Percentiles rank a stretch among this genome's conserved stretches.
These are phyloP conservation scores for Mucor racemosus DNA, from an alignment of 371 early-diverging fungal genomes.

Conservation along the genomic window DNA sequence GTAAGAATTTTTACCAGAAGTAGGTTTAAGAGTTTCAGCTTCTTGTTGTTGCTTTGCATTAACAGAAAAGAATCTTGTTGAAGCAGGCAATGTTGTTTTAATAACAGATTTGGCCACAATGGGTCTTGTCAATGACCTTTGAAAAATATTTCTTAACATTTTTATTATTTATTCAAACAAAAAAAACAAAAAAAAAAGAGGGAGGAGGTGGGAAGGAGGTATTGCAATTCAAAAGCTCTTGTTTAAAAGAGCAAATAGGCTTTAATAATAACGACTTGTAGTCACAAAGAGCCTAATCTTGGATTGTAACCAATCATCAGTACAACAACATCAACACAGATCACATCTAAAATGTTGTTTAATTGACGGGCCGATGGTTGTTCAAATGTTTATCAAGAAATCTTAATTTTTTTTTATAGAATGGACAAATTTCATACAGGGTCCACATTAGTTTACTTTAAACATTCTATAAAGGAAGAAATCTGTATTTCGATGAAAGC, in stretches of 20 bases:
- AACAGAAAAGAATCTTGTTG: conserved; percentile 13
- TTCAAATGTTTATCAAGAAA: background rate
- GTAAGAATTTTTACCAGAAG: conserved; percentile 15
- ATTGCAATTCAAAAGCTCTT: background rate
- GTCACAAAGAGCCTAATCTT: background rate
- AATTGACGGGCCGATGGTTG: too few relatives aligned
- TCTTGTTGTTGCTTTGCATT: conserved; percentile 7
- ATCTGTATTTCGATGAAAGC: background rate
- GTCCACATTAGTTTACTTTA: background rate
- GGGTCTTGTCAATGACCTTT: conserved; percentile 19
- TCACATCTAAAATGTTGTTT: too few relatives aligned
- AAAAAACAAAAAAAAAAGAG: conserved; percentile 4
- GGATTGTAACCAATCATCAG: conserved; percentile 5
- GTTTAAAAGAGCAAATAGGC: background rate
- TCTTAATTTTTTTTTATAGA: background rate
- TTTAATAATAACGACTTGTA: background rate
- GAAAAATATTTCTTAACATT: conserved; percentile 24
- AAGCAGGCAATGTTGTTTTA: background rate
- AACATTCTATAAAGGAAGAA: background rate
- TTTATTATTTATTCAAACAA: background rate
- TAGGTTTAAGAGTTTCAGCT: conserved; percentile 17
- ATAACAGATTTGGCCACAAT: background rate
- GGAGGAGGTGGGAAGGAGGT: background rate
- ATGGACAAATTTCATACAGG: background rate
- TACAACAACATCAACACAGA: background rate